Percentiles rank a stretch among this genome's conserved stretches.
Conservation (phyloP, 441 rosid genomes). For the Pelargonium citronellum region DNA sequence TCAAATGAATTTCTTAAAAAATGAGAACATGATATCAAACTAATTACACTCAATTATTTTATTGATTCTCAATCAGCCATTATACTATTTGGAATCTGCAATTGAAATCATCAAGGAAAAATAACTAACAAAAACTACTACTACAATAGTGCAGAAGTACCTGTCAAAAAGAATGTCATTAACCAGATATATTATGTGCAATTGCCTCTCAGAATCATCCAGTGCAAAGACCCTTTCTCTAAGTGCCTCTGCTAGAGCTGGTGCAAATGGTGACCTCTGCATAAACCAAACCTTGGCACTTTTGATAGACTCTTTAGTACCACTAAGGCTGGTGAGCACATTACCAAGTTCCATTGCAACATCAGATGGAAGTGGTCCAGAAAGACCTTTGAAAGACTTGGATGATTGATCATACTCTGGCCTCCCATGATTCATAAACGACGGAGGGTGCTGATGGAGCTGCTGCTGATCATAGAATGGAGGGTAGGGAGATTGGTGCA, state of each 20-base stretch:
- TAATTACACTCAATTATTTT: background rate
- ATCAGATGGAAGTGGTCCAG: slow-evolving; percentile 85
- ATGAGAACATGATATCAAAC: no score
- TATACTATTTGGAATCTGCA: background rate
- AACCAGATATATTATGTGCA: slow-evolving; percentile 82
- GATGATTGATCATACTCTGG: slow-evolving; percentile 71
- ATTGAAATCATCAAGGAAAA: background rate
- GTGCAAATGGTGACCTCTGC: slow-evolving; percentile 94
- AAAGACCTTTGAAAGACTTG: slow-evolving; percentile 64
- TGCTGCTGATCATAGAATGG: slow-evolving; percentile 72
- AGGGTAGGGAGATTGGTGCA: slow-evolving; percentile 71
- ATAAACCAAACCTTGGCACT: slow-evolving; percentile 92
- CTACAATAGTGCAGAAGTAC: slow-evolving; percentile 32
- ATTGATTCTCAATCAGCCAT: background rate
- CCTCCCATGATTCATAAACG: slow-evolving; percentile 46
- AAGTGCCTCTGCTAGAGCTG: slow-evolving; percentile 78
- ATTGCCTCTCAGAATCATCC: slow-evolving; percentile 92
- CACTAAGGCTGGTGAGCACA: slow-evolving; percentile 69
- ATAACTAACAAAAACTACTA: background rate
- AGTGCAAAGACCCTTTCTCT: slow-evolving; percentile 68
- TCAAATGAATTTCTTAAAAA: no score
- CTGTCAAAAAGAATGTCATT: slow-evolving; percentile 98
- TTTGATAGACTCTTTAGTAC: slow-evolving; percentile 97
- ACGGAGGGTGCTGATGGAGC: slow-evolving; percentile 60
- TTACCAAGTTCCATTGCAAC: slow-evolving; percentile 68